Evolutionary conservation across 805 yeast genomes (phyloP), one percentile per base, ranked within the genome.

Genomic region (Metschnikowia gelsemii): DNA sequence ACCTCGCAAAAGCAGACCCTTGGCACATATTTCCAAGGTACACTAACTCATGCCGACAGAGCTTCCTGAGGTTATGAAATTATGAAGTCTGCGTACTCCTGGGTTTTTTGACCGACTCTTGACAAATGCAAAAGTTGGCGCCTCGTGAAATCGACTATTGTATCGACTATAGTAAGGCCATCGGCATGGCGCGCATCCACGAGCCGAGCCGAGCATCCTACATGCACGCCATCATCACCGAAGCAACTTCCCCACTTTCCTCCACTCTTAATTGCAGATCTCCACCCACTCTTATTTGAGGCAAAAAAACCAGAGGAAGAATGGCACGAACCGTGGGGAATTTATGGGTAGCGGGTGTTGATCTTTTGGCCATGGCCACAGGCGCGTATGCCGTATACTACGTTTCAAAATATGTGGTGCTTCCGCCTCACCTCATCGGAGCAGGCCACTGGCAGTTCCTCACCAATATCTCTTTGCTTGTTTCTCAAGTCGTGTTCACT

Each of bases 391-490:
- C 71, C 9, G 39, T 61, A 12, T 43, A 52, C 40, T 38, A 40
- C 24, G 48, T 49, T 29, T 49, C 56, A 28, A 40, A 40, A 14
- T 29, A 29, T 5, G 27, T 62, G 6, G 57, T 55, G 11, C 61
- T 84, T 19, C 88, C 89, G 0, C 64, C 61, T 1, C 65, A 61
- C 26, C 59, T 84, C 20, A 64, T 55, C 2, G 59, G 63, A 17
- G 91, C 81, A 1, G 91, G 91, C 2, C 84, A 78, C 43, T 74
- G 73, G 62, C 91, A 85, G 55, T 85, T 85, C 56, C 66, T 84
- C 37, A 85, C 93, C 3, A 84, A 82, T 55, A 53, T 83, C n/a
- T 75, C 84, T 7, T 68, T 82, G 23, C 54, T 62, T 1, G 54
- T 73, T 13, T 73, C 85, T 2, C 49, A 78, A 8, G 42, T 72